A percentile compares a stretch with the other conserved stretches of the same genome.
phyloP scores from a whole-genome alignment of 495 filamentous ascomycete species.

The Barbatosphaeria neglecta region DNA sequence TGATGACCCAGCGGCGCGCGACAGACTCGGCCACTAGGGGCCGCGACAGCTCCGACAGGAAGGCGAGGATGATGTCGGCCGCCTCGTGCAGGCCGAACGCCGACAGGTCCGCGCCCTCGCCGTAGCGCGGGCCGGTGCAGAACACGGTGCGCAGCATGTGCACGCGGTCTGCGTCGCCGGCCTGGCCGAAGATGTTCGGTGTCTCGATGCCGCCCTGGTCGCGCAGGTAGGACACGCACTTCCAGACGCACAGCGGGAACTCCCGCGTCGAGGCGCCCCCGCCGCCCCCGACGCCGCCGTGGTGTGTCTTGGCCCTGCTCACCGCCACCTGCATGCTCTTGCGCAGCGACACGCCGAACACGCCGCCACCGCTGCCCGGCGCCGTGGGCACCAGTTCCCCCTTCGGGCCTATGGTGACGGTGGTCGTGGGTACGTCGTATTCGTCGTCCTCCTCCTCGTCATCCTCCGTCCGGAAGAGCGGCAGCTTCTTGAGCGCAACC shows the following conservation, averaged over 20 bases:
- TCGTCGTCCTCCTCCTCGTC: background rate
- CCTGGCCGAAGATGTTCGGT: conserved; percentile 25
- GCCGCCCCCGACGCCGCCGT: conserved; percentile 11
- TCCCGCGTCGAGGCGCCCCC: conserved; percentile 24
- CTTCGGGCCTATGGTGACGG: no score
- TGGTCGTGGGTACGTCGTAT: no score
- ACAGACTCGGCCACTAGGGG: conserved; percentile 24
- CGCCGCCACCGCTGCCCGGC: conserved; percentile 7
- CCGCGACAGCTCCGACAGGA: conserved; percentile 24
- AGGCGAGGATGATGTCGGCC: conserved; percentile 26
- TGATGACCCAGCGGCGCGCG: conserved; percentile 25
- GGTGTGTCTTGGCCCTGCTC: conserved; percentile 24
- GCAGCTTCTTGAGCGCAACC: conserved; percentile 16
- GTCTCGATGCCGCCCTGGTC: conserved; percentile 19
- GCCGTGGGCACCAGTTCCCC: no score
- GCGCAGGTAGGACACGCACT: conserved; percentile 29
- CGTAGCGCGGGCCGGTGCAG: conserved; percentile 21
- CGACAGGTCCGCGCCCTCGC: conserved; percentile 24
- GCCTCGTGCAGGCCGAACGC: conserved; percentile 28
- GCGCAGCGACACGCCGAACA: conserved; percentile 27
- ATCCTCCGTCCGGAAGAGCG: conserved; percentile 2
- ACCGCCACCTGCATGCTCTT: conserved; percentile 28
- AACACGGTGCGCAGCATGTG: conserved; percentile 24
- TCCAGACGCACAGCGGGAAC: conserved; percentile 32
- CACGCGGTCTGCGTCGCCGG: conserved; percentile 19